Evolutionary conservation across 352 stramenopile genomes (phyloP).

Genomic region (Globisporangium nodosum): DNA sequence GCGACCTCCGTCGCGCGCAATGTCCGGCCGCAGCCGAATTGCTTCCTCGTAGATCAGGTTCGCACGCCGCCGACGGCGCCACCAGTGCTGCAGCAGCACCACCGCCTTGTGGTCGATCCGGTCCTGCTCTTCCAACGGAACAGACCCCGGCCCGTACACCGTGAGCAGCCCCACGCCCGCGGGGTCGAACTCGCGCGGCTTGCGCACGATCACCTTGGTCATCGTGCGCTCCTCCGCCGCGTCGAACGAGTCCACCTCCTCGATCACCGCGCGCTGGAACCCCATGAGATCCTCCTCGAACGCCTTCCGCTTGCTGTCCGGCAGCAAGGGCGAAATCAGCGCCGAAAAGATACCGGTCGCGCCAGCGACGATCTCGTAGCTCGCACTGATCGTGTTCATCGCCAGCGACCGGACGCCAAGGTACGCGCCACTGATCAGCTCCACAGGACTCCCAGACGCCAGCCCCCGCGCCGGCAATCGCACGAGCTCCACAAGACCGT

Average conservation of each 20-base stretch:
- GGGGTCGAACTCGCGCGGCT: conserved; percentile 76
- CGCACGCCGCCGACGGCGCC: conserved; percentile 63
- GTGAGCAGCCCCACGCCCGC: conserved; percentile 70
- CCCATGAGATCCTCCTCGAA: conserved; percentile 83
- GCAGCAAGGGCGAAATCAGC: conserved; percentile 62
- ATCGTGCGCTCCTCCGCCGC: conserved; percentile 83
- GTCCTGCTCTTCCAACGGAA: conserved; percentile 86
- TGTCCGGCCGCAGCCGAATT: conserved; percentile 48
- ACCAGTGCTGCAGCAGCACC: conserved; percentile 80
- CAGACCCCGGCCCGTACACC: conserved; percentile 79
- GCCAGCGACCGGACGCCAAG: conserved; percentile 77
- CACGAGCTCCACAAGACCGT: conserved; percentile 78
- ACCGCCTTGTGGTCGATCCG: conserved; percentile 80
- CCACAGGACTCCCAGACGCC: conserved; percentile 74
- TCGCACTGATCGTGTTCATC: conserved; percentile 88
- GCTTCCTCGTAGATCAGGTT: conserved; percentile 57
- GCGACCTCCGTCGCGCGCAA: conserved; percentile 20
- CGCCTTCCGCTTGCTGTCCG: conserved; percentile 61
- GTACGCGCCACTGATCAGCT: conserved; percentile 80
- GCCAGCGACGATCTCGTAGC: conserved; percentile 84
- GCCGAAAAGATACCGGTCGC: conserved; percentile 70
- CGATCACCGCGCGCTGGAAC: conserved; percentile 84
- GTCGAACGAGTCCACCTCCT: conserved; percentile 85
- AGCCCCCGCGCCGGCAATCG: conserved; percentile 71
- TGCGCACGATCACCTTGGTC: conserved; percentile 83